Conservation (phyloP, 305 asterid species). For the Fraxinus paxiana region DNA sequence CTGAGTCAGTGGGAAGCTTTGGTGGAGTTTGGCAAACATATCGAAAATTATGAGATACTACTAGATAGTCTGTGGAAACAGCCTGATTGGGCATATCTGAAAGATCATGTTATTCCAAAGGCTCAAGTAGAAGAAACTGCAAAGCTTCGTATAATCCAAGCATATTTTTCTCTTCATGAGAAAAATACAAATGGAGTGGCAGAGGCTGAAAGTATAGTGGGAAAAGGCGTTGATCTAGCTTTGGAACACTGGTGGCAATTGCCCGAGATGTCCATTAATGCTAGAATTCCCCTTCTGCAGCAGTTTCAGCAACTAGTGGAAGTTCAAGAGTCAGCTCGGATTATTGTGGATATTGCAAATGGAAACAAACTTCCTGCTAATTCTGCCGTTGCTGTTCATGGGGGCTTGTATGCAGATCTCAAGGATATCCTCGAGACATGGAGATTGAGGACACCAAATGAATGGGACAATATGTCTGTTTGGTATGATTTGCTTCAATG, state of each 20-base stretch:
- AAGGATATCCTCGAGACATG: constrained; percentile 99
- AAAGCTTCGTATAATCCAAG: constrained; percentile 88
- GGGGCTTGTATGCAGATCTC: constrained; percentile 85
- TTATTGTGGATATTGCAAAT: constrained; percentile 84
- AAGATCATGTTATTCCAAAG: constrained; percentile 90
- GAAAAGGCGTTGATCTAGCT: constrained; percentile 96
- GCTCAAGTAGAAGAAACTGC: constrained; percentile 99
- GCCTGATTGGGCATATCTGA: constrained; percentile 94
- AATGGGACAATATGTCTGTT: constrained; percentile 97
- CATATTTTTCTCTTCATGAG: constrained; percentile 97
- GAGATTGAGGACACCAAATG: constrained; percentile 99
- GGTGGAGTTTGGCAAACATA: constrained; percentile 86
- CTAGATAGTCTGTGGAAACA: constrained; percentile 98
- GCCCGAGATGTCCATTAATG: constrained; percentile 97
- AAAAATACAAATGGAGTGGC: constrained; percentile 84
- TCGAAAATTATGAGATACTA: constrained; percentile 90
- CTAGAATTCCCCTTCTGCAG: constrained; percentile 91
- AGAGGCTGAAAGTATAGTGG: constrained; percentile 88
- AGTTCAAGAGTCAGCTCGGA: constrained; percentile 96
- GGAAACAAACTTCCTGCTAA: constrained; percentile 84
- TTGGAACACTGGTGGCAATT: constrained; percentile 99
- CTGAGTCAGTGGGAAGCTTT: constrained; percentile 99
- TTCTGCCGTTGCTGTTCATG: constrained; percentile 74
- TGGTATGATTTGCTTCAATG: constrained; percentile 98
- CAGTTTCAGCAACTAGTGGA: constrained; percentile 98